Conservation (phyloP, 129 eudicot genomes). For the Sambucus nigra region DNA sequence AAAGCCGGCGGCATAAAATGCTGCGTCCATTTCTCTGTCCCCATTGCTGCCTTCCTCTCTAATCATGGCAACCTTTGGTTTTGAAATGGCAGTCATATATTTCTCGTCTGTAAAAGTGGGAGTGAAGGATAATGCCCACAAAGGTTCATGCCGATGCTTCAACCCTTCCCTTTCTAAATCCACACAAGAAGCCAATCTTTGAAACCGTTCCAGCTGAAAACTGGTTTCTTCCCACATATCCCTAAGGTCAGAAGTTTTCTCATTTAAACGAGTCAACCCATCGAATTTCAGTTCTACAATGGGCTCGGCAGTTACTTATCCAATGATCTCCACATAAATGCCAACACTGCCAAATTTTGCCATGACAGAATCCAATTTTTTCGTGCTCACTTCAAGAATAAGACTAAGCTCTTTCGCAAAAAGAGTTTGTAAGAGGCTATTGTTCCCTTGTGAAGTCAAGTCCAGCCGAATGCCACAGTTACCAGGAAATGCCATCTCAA, state of each 20-base stretch:
- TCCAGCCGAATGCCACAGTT: slow-evolving; percentile 35
- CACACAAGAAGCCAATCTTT: slow-evolving; percentile 65
- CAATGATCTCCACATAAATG: slow-evolving; percentile 50
- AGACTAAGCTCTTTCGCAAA: slow-evolving; percentile 94
- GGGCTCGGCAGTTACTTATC: slow-evolving; percentile 44
- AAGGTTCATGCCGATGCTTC: slow-evolving; percentile 62
- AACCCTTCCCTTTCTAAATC: slow-evolving; percentile 64
- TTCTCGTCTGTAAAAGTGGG: slow-evolving; percentile 52
- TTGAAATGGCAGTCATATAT: slow-evolving; percentile 30
- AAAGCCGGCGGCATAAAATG: slow-evolving; percentile 68
- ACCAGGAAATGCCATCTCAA: slow-evolving; percentile 98
- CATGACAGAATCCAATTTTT: slow-evolving; percentile 37
- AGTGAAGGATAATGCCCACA: slow-evolving; percentile 63
- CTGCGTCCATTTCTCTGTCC: slow-evolving; percentile 91
- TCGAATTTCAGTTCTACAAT: slow-evolving; percentile 44
- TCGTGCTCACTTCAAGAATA: slow-evolving; percentile 56
- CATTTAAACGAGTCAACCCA: slow-evolving; percentile 45
- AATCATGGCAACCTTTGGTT: slow-evolving; percentile 82
- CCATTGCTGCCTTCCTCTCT: slow-evolving; percentile 98
- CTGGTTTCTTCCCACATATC: slow-evolving; percentile 96
- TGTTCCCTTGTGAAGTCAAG: slow-evolving; percentile 38
- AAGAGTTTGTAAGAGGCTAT: slow-evolving; percentile 42
- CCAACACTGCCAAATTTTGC: slow-evolving; percentile 33
- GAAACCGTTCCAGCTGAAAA: slow-evolving; percentile 63
- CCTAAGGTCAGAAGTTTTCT: slow-evolving; percentile 52